Evolutionary conservation across 2,329 filamentous ascomycete genomes (phyloP), one percentile per base, ranked within the genome.

Genomic region (Phyllosticta paracitricarpa): DNA sequence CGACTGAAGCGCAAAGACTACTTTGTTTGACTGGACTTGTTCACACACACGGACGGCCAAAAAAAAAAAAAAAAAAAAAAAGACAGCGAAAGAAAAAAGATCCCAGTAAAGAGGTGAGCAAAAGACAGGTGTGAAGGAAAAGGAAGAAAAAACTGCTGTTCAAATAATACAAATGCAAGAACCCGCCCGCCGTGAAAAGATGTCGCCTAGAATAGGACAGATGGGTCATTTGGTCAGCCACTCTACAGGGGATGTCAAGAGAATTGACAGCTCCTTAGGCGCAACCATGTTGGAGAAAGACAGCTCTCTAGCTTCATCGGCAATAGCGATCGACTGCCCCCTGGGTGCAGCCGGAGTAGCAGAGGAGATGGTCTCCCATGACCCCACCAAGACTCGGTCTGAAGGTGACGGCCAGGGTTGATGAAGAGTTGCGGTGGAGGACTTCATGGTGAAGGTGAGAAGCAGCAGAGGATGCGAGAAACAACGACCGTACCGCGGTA

Each of bases 91-190:
- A 17, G 14, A 40, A 40, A 40, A 40, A 5, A 40, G 30, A 40
- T 14, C 33, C 33, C 33, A 4, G 10, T 4, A 9, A 30, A 30
- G 9, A 17, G 10, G 9, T 35, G 33, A 35, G 5, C 9, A 17
- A 30, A 40, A 2, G 33, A 40, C 33, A 40, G 33, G 33, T 40
- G 33, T 17, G 33, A 40, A 60, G 33, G 26, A 56, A 54, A 48
- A 54, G 19, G 19, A 51, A 25, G 33, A 19, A 12, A 30, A 56
- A 40, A 60, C 58, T 19, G 30, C 26, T 51, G 53, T 40, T 40
- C 33, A 40, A 56, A 60, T 60, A 60, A 60, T 60, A 60, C 58
- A 60, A 60, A 40, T 60, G 58, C 58, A 60, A 60, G 58, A 28
- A 56, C 58, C 58, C 53, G 58, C 58, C 58, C 58, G 58, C 58